Evolutionary conservation across 169 alveolate genomes (phyloP).

Genomic region (Condylostoma magnum): DNA sequence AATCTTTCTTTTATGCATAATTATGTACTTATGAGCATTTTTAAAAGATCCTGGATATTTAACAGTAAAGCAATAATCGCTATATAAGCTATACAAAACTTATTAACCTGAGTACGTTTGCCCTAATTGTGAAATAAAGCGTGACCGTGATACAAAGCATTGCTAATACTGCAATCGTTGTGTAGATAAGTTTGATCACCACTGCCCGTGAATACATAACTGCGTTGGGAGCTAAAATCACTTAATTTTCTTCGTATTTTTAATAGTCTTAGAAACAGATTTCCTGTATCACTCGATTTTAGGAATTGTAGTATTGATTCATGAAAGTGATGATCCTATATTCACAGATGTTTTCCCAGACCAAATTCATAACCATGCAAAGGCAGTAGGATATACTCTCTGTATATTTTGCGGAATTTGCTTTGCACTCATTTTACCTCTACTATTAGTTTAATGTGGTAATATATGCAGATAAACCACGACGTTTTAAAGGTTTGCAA

Average conservation of each 20-base stretch:
- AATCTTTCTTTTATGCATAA: neutral
- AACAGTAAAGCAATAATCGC: neutral
- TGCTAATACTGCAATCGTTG: slow-evolving; percentile 89
- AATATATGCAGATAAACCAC: neutral
- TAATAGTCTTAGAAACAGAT: slow-evolving; percentile 10
- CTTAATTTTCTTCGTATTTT: slow-evolving; percentile 32
- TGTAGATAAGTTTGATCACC: slow-evolving; percentile 87
- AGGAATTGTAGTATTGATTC: neutral
- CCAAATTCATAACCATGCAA: neutral
- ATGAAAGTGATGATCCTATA: neutral
- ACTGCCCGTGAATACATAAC: slow-evolving; percentile 89
- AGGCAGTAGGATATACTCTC: neutral
- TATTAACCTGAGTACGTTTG: slow-evolving; percentile 31
- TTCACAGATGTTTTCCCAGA: neutral
- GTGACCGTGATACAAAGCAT: slow-evolving; percentile 56
- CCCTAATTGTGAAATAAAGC: slow-evolving; percentile 16
- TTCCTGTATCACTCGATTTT: neutral
- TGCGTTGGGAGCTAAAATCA: slow-evolving; percentile 86
- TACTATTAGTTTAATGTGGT: slow-evolving; percentile 13
- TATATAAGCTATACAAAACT: slow-evolving; percentile 13
- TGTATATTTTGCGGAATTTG: slow-evolving; percentile 4
- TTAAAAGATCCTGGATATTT: slow-evolving; percentile 26
- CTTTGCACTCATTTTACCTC: slow-evolving; percentile 14
- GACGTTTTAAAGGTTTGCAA: slow-evolving; percentile 26
- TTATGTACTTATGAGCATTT: neutral